phyloP scores from a whole-genome alignment of 2,329 filamentous ascomycete genomes.

The Botrytis aclada region DNA sequence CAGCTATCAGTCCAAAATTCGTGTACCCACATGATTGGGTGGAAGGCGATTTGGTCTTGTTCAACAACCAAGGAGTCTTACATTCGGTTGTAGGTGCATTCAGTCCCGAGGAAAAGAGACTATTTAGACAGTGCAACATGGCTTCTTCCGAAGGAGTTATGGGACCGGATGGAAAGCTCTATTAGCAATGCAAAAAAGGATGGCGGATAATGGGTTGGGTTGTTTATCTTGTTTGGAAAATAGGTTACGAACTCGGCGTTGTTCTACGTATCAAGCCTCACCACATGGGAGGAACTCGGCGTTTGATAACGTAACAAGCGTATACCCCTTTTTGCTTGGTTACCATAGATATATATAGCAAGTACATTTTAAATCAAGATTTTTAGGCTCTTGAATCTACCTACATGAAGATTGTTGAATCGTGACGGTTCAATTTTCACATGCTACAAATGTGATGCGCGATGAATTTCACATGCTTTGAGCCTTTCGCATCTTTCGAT shows the following conservation, averaged over 20 bases:
- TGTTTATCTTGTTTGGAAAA: slow-evolving; percentile 7
- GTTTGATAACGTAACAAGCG: slow-evolving; percentile 38
- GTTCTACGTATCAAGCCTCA: slow-evolving; percentile 38
- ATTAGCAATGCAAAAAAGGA: slow-evolving; percentile 24
- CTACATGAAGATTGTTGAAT: too few relatives aligned
- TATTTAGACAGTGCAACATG: slow-evolving; percentile 78
- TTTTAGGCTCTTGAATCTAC: background rate
- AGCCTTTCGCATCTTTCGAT: background rate
- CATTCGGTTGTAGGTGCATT: slow-evolving; percentile 77
- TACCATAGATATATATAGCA: slow-evolving; percentile 21
- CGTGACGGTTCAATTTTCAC: background rate
- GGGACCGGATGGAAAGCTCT: slow-evolving; percentile 37
- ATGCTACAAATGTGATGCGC: background rate
- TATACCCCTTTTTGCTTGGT: slow-evolving; percentile 37
- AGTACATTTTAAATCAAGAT: background rate
- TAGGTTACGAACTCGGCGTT: slow-evolving; percentile 37
- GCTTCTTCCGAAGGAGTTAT: slow-evolving; percentile 54
- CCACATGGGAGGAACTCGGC: slow-evolving; percentile 35
- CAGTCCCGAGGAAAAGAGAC: slow-evolving; percentile 65
- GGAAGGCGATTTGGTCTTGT: slow-evolving; percentile 72
- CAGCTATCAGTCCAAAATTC: slow-evolving; percentile 63
- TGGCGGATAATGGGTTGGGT: slow-evolving; percentile 14
- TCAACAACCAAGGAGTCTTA: slow-evolving; percentile 73
- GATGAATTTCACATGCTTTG: background rate
- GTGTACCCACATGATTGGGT: slow-evolving; percentile 77